Conservation (phyloP, 805 yeast species). For the Suhomyces prunicola region DNA sequence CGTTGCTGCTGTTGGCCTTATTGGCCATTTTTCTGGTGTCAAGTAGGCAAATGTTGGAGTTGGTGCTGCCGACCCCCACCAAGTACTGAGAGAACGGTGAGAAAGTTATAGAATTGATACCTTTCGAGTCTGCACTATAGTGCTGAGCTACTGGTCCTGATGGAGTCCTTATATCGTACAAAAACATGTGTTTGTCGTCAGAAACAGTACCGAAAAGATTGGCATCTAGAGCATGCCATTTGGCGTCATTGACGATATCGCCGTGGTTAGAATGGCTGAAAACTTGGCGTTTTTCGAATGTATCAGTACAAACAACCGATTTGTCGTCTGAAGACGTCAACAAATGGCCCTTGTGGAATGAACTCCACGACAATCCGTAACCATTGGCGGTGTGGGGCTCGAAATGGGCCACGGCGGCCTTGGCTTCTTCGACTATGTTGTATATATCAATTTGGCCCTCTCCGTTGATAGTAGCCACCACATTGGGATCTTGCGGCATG, state of each 20-base stretch:
- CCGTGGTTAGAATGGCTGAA: constrained; percentile 33
- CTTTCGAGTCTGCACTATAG: constrained; percentile 27
- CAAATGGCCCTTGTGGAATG: constrained; percentile 44
- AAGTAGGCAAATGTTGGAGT: constrained; percentile 61
- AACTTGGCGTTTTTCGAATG: constrained; percentile 6
- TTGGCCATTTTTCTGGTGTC: constrained; percentile 50
- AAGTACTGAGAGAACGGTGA: constrained; percentile 59
- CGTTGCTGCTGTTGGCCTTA: constrained; percentile 10
- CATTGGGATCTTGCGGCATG: constrained; percentile 56
- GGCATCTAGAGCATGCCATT: constrained; percentile 59
- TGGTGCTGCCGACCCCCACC: constrained; percentile 67
- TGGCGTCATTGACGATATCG: constrained; percentile 71
- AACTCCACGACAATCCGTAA: constrained; percentile 71
- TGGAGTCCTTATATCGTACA: constrained; percentile 52
- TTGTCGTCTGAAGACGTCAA: constrained; percentile 67
- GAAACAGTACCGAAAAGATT: constrained; percentile 67
- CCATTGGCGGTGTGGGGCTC: constrained; percentile 65
- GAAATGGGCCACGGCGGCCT: constrained; percentile 28
- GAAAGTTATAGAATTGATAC: constrained; percentile 63
- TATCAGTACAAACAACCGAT: constrained; percentile 60
- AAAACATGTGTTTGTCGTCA: constrained; percentile 57
- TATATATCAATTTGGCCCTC: constrained; percentile 59
- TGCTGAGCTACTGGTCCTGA: constrained; percentile 22
- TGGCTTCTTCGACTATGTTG: constrained; percentile 29
- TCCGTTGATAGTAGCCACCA: constrained; percentile 68